phyloP scores from a whole-genome alignment of 768 basidiomycete species.

The Lactarius quietus region DNA sequence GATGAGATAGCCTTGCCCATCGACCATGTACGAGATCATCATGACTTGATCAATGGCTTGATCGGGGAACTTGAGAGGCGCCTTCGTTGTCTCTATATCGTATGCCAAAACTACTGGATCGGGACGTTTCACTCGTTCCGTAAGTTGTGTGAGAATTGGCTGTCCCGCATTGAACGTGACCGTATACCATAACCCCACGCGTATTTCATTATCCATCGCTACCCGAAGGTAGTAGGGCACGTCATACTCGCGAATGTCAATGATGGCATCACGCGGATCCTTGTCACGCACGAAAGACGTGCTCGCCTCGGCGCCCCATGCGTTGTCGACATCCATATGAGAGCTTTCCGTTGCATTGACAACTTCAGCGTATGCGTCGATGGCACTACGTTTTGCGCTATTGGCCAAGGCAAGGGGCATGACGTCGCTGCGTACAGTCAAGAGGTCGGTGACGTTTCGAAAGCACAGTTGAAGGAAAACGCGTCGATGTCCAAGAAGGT shows the following conservation, averaged over 20 bases:
- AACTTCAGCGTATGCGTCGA: conserved; percentile 97
- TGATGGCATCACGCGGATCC: conserved; percentile 88
- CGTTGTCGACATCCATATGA: conserved; percentile 67
- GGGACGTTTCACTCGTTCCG: conserved; percentile 92
- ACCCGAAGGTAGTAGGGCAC: conserved; percentile 97
- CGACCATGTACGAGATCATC: conserved; percentile 99
- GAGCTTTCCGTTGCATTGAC: conserved; percentile 65
- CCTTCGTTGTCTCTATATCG: conserved; percentile 98
- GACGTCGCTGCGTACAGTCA: conserved; percentile 82
- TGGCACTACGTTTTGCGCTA: conserved; percentile 86
- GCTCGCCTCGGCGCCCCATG: conserved; percentile 48
- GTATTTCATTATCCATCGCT: conserved; percentile 98
- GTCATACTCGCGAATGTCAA: conserved; percentile 95
- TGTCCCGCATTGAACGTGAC: conserved; percentile 81
- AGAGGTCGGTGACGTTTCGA: conserved; percentile 89
- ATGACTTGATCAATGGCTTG: conserved; percentile 95
- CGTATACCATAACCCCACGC: conserved; percentile 97
- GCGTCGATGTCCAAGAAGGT: conserved; percentile 90
- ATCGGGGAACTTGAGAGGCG: conserved; percentile 99
- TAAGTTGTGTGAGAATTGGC: conserved; percentile 64
- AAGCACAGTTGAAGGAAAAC: conserved; percentile 88
- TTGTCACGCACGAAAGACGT: conserved; percentile 48
- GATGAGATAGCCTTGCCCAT: conserved; percentile 96
- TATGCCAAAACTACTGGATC: conserved; percentile 99
- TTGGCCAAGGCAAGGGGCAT: conserved; percentile 88